phyloP scores from a whole-genome alignment of 176 grass and related monocot genomes.

The Panicum miliaceum region DNA sequence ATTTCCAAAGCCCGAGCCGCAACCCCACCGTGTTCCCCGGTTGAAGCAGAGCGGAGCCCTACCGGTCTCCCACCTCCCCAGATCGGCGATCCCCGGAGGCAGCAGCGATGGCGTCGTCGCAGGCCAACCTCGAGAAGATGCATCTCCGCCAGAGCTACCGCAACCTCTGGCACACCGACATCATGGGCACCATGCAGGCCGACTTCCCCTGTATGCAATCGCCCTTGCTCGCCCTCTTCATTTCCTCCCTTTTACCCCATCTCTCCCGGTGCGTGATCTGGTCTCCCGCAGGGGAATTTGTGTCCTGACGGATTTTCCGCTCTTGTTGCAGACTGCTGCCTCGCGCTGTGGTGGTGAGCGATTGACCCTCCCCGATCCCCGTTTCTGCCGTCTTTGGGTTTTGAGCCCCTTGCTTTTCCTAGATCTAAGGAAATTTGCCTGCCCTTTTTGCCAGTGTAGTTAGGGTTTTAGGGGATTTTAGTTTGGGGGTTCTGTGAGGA shows the following conservation, averaged over 20 bases:
- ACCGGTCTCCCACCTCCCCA: background rate
- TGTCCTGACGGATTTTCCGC: background rate
- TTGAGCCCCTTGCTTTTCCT: background rate
- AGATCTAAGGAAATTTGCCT: conserved; percentile 23
- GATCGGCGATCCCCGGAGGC: conserved; percentile 27
- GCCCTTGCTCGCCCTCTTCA: background rate
- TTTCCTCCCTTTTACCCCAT: background rate
- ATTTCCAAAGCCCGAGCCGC: background rate
- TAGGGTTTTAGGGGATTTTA: conserved; percentile 22
- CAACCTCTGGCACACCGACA: conserved; percentile 94
- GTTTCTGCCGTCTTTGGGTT: background rate
- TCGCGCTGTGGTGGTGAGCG: conserved; percentile 90
- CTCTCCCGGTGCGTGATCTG: background rate
- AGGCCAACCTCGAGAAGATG: conserved; percentile 84
- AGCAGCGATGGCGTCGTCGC: conserved; percentile 63
- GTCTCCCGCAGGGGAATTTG: background rate
- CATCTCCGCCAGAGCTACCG: conserved; percentile 90
- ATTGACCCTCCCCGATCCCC: conserved; percentile 5
- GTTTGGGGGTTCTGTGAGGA: background rate
- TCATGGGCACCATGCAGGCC: conserved; percentile 68
- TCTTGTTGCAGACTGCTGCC: conserved; percentile 78
- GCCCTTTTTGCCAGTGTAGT: background rate
- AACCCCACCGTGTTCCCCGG: background rate
- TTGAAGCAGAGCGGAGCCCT: background rate
- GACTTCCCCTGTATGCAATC: conserved; percentile 84